Base-by-base conservation (phyloP, 2,329 filamentous ascomycete genomes). In the Colletotrichum sp. region DNA sequence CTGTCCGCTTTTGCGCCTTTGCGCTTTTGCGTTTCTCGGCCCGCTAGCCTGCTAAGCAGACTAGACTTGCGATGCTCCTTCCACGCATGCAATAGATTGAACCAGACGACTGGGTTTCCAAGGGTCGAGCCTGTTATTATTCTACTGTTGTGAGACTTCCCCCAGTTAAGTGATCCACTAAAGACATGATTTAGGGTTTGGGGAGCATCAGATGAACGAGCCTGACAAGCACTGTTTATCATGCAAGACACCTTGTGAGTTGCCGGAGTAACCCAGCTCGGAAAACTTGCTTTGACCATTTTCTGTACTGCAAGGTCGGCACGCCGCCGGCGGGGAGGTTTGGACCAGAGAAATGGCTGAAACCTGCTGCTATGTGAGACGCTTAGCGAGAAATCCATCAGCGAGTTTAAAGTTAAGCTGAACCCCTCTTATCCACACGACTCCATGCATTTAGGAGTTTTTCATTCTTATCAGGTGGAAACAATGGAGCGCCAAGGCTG, bases 201-300 rank as follows among this genome's bases (percentile, higher is more conserved):
- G 36, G n/a, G 16, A 8, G 57, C 63, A 67, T 75, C 72, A 68
- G 72, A 72, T 62, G 72, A 75, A 75, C 68, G 68, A 39, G 49
- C 30, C 21, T 32, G 24, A 30, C 30, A 34, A 30, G n/a, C 52
- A 32, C 26, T 13, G 24, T 57, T 30, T 69, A 30, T 32, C 24
- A 71, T 62, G 24, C 26, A 32, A 62, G 18, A 34, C 10, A 62
- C 13, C 16, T 62, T 28, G 26, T n/a, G 57, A 62, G 26, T 62
- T 62, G 57, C 26, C 18, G 30, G 57, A 62, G 16, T 28, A 62
- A 62, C 59, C 59, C n/a, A 10, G 59, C n/a, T 21, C 18, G 9
- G 30, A 62, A 21, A 34, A n/a, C 59, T 10, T 71, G 32, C 59
- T 34, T 44, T 59, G 60, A 30, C 49, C 28, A 65, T 8, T 9